phyloP scores from a whole-genome alignment of 2,329 filamentous ascomycete genomes.

The Colletotrichum cuscutae region DNA sequence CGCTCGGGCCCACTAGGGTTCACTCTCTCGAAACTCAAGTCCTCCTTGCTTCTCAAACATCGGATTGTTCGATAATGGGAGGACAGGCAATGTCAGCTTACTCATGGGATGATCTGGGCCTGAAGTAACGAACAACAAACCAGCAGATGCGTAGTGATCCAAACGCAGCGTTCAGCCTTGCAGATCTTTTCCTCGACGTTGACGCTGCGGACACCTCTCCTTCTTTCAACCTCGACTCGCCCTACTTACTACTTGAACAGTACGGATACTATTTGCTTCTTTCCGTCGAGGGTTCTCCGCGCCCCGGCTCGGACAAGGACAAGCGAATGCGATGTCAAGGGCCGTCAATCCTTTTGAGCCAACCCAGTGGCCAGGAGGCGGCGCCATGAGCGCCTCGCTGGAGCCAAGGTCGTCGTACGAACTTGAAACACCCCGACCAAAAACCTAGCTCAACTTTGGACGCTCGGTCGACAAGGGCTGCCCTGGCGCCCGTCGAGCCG shows the following conservation, averaged over 20 bases:
- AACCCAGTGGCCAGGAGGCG: not conserved
- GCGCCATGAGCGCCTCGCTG: slow-evolving; percentile 22
- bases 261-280: not conserved
- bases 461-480: slow-evolving; percentile 28
- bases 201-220: slow-evolving; percentile 7
- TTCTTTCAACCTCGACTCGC: not conserved
- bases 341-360: not conserved
- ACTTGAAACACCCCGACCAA: slow-evolving; percentile 28
- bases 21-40: not conserved
- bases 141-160: not conserved
- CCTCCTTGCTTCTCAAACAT: not conserved
- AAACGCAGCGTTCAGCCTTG: not conserved
- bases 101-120: slow-evolving; percentile 20
- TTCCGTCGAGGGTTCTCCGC: not conserved
- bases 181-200: not conserved
- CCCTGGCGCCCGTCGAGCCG: not conserved
- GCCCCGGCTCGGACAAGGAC: not conserved
- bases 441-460: slow-evolving; percentile 19
- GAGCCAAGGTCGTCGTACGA: slow-evolving; percentile 28
- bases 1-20: slow-evolving; percentile 10
- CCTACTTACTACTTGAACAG: not conserved
- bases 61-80: not conserved
- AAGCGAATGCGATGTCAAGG: not conserved
- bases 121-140: slow-evolving; percentile 12
- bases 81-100: slow-evolving; percentile 7